Conservation (phyloP, 805 yeast species). For the Hanseniaspora lindneri region DNA sequence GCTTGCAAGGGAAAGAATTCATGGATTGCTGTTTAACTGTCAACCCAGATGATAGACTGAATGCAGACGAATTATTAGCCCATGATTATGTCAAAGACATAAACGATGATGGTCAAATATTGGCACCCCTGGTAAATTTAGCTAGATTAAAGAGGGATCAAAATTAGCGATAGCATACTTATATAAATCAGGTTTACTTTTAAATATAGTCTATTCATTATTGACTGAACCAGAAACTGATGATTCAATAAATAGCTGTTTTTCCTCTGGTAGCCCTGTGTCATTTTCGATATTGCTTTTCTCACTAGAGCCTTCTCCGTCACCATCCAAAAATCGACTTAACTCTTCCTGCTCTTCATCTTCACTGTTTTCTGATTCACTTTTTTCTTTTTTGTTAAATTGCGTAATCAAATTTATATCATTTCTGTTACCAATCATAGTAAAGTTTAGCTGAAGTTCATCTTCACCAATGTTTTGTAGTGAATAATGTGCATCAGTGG, state of each 20-base stretch:
- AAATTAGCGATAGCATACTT: constrained; percentile 20
- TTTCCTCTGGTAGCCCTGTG: no score
- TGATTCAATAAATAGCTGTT: constrained; percentile 5
- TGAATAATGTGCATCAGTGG: constrained; percentile 62
- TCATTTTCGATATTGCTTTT: no score
- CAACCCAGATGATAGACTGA: constrained; percentile 67
- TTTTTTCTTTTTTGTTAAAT: not conserved
- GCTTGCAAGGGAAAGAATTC: constrained; percentile 54
- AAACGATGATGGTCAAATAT: constrained; percentile 48
- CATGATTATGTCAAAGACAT: constrained; percentile 49
- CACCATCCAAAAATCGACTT: constrained; percentile 12
- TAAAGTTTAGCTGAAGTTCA: constrained; percentile 58
- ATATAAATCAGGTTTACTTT: not conserved
- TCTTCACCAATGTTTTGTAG: constrained; percentile 50
- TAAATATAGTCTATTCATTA: no score
- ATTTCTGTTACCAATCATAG: constrained; percentile 40
- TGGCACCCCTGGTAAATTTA: constrained; percentile 63
- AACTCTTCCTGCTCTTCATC: constrained; percentile 5
- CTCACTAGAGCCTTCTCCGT: not conserved
- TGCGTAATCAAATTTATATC: not conserved
- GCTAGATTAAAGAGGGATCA: constrained; percentile 56
- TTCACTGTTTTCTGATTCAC: not conserved
- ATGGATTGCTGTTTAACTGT: constrained; percentile 71
- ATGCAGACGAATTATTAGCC: constrained; percentile 57
- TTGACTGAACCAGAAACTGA: not conserved